Evolutionary conservation across 1,139 yeast species (phyloP), one percentile per base, ranked within the genome.

Genomic region (Scheffersomyces segobiensis): DNA sequence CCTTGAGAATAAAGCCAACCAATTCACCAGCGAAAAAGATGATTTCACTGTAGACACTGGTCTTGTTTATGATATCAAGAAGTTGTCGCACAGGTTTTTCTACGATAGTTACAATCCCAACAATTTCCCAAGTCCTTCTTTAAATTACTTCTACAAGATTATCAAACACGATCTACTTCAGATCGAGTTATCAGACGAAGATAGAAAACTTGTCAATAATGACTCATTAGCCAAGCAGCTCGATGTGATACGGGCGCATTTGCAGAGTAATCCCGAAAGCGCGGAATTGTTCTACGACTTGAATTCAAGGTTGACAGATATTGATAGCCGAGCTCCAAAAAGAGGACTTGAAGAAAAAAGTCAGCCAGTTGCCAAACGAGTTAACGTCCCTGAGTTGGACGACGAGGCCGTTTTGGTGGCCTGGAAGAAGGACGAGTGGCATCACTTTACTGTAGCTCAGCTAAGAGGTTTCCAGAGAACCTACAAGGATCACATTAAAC

Each of bases 161-260:
- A 71, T 92, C 26, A 87, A 88, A 65, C 89, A 90, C 58, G 85
- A 86, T 60, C 80, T 91, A 19, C 73, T 93, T 53, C 93, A 89
- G 63, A 82, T 83, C 18, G 89, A 85, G 59, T 72, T 80, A 18
- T 73, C 76, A 1, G 73, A 71, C 3, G 75, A 69, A 1, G 79
- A 72, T 19, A 64, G 60, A 56, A 62, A 60, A 2, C 53, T 64
- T 6, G 56, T 57, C 22, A 62, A 63, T 18, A 67, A 68, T 54
- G 73, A 70, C 54, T 58, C 65, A 54, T 64, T 67, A 10, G 60
- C 58, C 5, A 57, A 59, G 50, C 60, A 61, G 52, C 60, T 70
- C 49, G 54, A 52, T 7, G 64, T 62, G 20, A 49, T 70, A 52
- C 59, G 67, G 8, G 46, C 54, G 47, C 20, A 56, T 18, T 57